These are phyloP conservation scores for Crepidotus variabilis DNA, from an alignment of 768 basidiomycete species.

Conservation along the genomic window DNA sequence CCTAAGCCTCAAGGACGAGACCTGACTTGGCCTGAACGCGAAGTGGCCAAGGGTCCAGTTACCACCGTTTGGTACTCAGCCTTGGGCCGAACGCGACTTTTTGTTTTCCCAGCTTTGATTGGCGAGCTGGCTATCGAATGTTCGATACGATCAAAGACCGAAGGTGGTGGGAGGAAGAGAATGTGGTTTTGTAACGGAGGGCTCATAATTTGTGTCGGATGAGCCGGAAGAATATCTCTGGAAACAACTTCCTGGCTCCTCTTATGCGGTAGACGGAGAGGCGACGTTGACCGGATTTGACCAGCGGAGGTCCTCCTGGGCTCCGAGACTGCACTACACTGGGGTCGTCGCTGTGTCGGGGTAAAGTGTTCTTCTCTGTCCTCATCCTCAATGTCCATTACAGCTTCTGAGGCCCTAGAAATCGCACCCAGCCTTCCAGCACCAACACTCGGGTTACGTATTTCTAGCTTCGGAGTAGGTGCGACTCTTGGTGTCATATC, in stretches of 20 bases:
- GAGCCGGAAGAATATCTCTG: constrained; percentile 35
- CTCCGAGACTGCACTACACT: not conserved
- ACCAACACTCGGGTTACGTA: constrained; percentile 6
- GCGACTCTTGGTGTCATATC: not conserved
- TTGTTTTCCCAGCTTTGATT: not conserved
- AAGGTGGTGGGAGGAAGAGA: constrained; percentile 33
- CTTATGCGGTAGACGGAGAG: not conserved
- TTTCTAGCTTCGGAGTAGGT: not conserved
- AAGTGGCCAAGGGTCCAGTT: not conserved
- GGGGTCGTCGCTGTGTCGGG: not conserved
- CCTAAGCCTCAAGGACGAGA: not conserved
- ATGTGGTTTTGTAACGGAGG: constrained; percentile 53
- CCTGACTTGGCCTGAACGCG: not conserved
- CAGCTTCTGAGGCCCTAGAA: not conserved
- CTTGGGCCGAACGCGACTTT: not conserved
- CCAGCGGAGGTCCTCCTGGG: not conserved
- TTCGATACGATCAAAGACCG: not conserved
- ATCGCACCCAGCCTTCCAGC: constrained; percentile 5
- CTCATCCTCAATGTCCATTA: too few relatives aligned
- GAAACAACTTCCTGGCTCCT: not conserved
- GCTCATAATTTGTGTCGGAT: constrained; percentile 48
- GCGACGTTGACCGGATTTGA: not conserved
- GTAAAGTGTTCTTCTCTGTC: not conserved
- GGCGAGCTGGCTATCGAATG: not conserved
- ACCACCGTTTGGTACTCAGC: not conserved